Conservation (phyloP, 2,329 filamentous ascomycete genomes). For the Aspergillus amoenus region DNA sequence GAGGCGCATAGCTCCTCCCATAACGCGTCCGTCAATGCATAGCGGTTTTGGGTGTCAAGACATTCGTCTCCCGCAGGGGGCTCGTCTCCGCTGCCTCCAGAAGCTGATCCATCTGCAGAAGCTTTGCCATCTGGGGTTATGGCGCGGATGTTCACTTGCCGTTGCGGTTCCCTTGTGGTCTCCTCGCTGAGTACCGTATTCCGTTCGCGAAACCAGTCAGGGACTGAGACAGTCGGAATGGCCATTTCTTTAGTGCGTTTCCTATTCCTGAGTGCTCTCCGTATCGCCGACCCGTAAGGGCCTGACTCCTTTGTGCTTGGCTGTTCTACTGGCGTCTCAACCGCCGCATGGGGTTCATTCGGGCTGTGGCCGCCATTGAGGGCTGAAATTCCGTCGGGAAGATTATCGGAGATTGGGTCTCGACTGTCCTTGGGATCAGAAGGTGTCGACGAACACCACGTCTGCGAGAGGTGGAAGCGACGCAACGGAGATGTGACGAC, state of each 20-base stretch:
- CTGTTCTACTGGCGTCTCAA: conserved; percentile 17
- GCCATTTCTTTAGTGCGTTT: conserved; percentile 23
- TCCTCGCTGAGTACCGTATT: conserved; percentile 31
- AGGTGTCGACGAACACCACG: conserved; percentile 28
- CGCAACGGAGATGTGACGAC: conserved; percentile 25
- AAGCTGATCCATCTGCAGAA: conserved; percentile 12
- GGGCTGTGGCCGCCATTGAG: conserved; percentile 17
- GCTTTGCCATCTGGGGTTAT: conserved; percentile 20
- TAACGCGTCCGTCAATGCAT: conserved; percentile 40
- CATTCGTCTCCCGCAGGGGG: conserved; percentile 20
- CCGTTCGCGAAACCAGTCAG: conserved; percentile 39
- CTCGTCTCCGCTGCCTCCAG: conserved; percentile 27
- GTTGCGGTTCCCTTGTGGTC: conserved; percentile 13
- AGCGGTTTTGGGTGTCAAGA: conserved; percentile 27
- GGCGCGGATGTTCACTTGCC: conserved; percentile 29
- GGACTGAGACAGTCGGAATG: conserved; percentile 27
- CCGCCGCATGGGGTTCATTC: conserved; percentile 14
- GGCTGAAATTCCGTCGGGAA: conserved; percentile 22
- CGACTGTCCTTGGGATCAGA: conserved; percentile 28
- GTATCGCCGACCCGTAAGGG: conserved; percentile 42
- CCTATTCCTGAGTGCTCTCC: conserved; percentile 39
- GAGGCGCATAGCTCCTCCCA: conserved; percentile 53
- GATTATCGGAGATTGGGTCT: conserved; percentile 21
- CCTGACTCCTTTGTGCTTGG: conserved; percentile 24
- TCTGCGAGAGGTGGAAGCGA: conserved; percentile 34